Evolutionary conservation across 176 grass and related monocot genomes (phyloP), one percentile per base, ranked within the genome.

Genomic region (Rhynchospora breviuscula): DNA sequence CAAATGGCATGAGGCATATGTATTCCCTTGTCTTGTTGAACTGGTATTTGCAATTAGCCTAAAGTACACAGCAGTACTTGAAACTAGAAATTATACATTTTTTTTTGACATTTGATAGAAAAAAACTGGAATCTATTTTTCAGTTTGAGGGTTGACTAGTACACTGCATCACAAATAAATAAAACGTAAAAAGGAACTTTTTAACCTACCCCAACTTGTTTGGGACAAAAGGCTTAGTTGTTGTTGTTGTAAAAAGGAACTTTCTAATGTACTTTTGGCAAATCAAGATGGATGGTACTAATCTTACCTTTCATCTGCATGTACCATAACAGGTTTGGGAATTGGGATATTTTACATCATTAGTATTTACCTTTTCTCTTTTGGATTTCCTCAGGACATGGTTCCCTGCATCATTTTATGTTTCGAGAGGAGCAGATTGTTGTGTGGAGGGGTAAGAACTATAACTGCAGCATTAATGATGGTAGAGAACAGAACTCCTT

Each of bases 391-490:
- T 46, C 18, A 94, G 95, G 92, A 94, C 11, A 70, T n/a, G 87
- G 95, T 97, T 87, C 95, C 92, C 81, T 97, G 95, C 81, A 85
- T 92, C 78, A 47, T 89, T 82, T 87, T 94, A 26, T 90, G 85
- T 46, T 97, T 97, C 70, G 85, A 92, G 33, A 94, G 88, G 88
- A 74, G 95, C 95, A 97, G 78, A 97, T 97, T 83, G 84, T 97
- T 67, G 57, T 94, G 62, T 94, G 95, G 95, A 88, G 87, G 84
- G 92, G 92, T 76, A 94, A 89, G 29, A 87, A 94, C 14, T 83
- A 82, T 53, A 79, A 76, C 69, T 72, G 83, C 57, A 57, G 33
- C 83, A 59, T 84, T 51, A 19, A 88, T 3, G 68, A 84, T 73
- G 56, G 79, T 61, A 79, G 47, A 18, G 89, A 85, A 85, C 82